Base-by-base conservation (phyloP, 495 filamentous ascomycete genomes). In the Aspergillus sclerotioniger region DNA sequence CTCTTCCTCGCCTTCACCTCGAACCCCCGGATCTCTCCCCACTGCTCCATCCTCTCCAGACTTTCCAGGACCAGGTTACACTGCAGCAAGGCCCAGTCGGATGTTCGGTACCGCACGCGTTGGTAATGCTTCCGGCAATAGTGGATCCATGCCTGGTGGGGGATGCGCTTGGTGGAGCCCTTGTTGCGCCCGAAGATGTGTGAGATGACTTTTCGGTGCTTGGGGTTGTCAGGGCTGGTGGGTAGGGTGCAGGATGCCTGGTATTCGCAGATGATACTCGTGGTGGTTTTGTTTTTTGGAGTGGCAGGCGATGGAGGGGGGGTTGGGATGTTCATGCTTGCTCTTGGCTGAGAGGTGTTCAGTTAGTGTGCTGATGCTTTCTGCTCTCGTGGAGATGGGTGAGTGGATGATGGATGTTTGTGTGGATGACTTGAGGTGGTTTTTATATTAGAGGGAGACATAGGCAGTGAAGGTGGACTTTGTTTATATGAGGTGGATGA, bases 161-260 rank as follows among this genome's bases (percentile, higher is more conserved):
- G 88, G 43, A 96, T 86, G 4, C 73, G 70, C 15, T 85, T 81
- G 0, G 91, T 95, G 41, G 81, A 83, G 1, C 75, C 71, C 71
- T 96, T 96, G 77, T 96, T 96, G 12, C 91, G 82, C n/a, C 91
- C 91, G 64, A 96, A 94, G 57, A 92, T 79, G 60, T 96, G 89
- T 0, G 89, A 91, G 31, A 95, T 84, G 8, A 87, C 80, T 67
- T 96, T 96, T 33, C 91, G 83, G n/a, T 39, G 33, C 9, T 47
- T 8, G 51, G 51, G 21, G 7, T 37, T 37, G 53, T 20, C 15
- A 32, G 28, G 20, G 25, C 25, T 25, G 25, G 37, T 12, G 53
- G 21, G 10, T 19, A 5, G 53, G 20, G 17, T 13, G 35, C 13
- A 44, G 43, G 51, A 47, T 56, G 28, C 17, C 75, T 51, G 54